Percentiles rank a stretch among this genome's conserved stretches.
Conservation (phyloP, 1,284 basidiomycete species). For the Microbotryum intermedium region DNA sequence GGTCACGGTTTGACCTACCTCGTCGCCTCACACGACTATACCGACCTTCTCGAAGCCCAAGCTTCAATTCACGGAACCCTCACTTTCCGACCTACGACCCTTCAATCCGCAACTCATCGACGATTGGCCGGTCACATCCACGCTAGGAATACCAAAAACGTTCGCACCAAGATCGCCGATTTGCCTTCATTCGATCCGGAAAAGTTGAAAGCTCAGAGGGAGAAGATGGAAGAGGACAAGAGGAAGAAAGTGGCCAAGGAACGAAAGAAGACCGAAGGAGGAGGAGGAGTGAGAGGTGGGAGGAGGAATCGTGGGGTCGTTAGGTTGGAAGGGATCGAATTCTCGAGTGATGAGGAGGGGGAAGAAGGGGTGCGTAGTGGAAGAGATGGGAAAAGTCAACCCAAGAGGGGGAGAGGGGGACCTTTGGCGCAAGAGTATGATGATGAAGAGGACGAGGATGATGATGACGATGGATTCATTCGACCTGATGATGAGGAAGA, state of each 20-base stretch:
- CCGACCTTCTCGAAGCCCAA: conserved; percentile 74
- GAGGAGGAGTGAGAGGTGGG: conserved; percentile 8
- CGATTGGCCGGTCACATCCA: conserved; percentile 78
- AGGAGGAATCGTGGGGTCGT: conserved; percentile 17
- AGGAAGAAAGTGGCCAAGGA: conserved; percentile 32
- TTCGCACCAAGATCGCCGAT: conserved; percentile 62
- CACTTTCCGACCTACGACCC: conserved; percentile 72
- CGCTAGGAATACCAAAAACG: conserved; percentile 69
- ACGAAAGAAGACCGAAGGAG: conserved; percentile 9
- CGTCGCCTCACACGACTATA: conserved; percentile 78
- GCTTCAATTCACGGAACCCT: conserved; percentile 72
- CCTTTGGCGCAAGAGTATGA: conserved; percentile 18
- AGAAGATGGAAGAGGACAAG: conserved; percentile 35
- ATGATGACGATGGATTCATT: conserved; percentile 31
- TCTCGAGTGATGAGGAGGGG: conserved; percentile 6
- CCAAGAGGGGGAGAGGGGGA: conserved; percentile 18
- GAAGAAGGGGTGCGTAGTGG: conserved; percentile 20
- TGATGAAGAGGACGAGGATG: conserved; percentile 16
- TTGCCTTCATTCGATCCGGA: conserved; percentile 46
- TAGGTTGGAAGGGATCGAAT: conserved; percentile 27
- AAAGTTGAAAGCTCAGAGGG: conserved; percentile 21
- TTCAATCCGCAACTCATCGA: conserved; percentile 80
- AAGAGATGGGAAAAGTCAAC: conserved; percentile 21
- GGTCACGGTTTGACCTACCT: conserved; percentile 65
- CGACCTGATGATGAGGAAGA: not conserved